Conservation (phyloP, 2,329 filamentous ascomycete genomes). For the Beauveria bassiana region DNA sequence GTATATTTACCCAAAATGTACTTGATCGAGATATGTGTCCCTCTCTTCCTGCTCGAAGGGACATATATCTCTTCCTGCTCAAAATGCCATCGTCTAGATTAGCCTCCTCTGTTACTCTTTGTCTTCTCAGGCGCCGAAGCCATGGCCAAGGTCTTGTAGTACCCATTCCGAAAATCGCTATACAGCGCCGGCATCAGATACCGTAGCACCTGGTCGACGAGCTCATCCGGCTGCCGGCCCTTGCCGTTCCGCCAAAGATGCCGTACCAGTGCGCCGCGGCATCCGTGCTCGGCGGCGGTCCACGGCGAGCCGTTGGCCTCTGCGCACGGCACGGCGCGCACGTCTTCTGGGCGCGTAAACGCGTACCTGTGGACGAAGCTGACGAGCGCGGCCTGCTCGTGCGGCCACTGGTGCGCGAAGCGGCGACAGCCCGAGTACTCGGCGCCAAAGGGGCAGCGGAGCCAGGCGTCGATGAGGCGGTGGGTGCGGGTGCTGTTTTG, state of each 20-base stretch:
- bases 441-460: not conserved
- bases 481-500: slow-evolving; percentile 19
- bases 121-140: not conserved
- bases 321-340: not conserved
- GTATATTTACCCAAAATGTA: too few relatives aligned
- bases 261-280: not conserved
- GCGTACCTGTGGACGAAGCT: not conserved
- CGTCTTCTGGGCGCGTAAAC: not conserved
- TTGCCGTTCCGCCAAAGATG: slow-evolving; percentile 1
- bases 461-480: slow-evolving; percentile 12
- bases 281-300: not conserved
- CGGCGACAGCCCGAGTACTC: not conserved
- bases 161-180: not conserved
- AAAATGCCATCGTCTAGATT: not conserved
- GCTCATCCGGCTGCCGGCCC: not conserved
- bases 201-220: not conserved
- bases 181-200: not conserved
- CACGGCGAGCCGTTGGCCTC: slow-evolving; percentile 6
- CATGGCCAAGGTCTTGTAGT: not conserved
- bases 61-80: too few relatives aligned
- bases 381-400: slow-evolving; percentile 4
- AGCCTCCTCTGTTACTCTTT: not conserved
- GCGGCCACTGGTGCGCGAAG: slow-evolving; percentile 4
- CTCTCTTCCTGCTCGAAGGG: too few relatives aligned
- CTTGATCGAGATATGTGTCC: too few relatives aligned